These are phyloP conservation scores for Cornus controversa DNA, from an alignment of 148 eudicot genomes.

Conservation along the genomic window DNA sequence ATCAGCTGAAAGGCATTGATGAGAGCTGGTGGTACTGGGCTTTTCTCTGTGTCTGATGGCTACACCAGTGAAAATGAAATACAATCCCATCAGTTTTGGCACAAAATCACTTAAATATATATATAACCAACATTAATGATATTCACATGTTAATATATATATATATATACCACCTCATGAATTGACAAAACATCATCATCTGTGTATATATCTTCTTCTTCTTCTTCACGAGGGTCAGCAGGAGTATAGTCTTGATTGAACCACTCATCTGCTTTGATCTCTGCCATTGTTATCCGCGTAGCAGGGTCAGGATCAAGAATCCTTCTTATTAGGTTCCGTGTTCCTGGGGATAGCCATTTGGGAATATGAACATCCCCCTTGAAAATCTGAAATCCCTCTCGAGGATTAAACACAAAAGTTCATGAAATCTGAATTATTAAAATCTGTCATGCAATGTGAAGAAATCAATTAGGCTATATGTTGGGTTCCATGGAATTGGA, in stretches of 20 bases:
- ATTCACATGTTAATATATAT: too few relatives aligned
- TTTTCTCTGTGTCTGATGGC: conserved; percentile 53
- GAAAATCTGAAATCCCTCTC: conserved; percentile 12
- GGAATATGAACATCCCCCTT: conserved; percentile 89
- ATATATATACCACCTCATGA: conserved; percentile 50
- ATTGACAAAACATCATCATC: conserved; percentile 62
- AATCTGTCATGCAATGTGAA: background rate
- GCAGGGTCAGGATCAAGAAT: conserved; percentile 88
- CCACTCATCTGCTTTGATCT: conserved; percentile 77
- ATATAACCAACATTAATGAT: background rate
- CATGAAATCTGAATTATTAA: background rate
- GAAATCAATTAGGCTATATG: too few relatives aligned
- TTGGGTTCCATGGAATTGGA: too few relatives aligned
- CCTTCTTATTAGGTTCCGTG: conserved; percentile 61
- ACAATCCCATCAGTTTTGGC: background rate
- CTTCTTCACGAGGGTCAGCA: conserved; percentile 44
- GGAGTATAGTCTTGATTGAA: conserved; percentile 68
- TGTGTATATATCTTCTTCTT: conserved; percentile 41
- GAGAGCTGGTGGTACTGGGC: conserved; percentile 47
- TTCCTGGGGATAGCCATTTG: conserved; percentile 83
- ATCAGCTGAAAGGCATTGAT: conserved; percentile 95
- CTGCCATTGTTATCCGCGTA: conserved; percentile 60
- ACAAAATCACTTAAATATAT: background rate
- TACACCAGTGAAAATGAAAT: conserved; percentile 15
- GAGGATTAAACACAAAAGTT: background rate